Percentiles rank a stretch among this genome's conserved stretches.
Conservation (phyloP, 345 rosid species). For the Populus alba region DNA sequence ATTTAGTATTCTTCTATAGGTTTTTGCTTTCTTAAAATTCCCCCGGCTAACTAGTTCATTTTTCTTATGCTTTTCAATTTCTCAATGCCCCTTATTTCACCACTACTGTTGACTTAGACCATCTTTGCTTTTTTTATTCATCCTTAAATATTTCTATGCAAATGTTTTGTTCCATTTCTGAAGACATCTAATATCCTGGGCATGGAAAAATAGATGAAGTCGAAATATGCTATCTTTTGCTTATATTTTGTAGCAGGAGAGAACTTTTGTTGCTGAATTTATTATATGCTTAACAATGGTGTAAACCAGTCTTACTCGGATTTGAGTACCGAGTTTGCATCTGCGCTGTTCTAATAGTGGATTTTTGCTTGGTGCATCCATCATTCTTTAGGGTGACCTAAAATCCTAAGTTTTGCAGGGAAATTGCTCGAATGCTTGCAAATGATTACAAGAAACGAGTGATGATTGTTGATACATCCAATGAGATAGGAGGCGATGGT, state of each 20-base stretch:
- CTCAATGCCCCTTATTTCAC: not conserved
- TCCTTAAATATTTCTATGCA: not conserved
- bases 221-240: too few species aligned
- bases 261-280: too few species aligned
- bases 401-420: conserved; percentile 46
- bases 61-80: not conserved
- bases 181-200: not conserved
- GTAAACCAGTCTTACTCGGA: not conserved
- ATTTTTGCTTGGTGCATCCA: not conserved
- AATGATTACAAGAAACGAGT: conserved; percentile 82
- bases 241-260: too few species aligned
- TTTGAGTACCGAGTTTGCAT: not conserved
- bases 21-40: not conserved
- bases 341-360: not conserved
- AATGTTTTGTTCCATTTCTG: not conserved
- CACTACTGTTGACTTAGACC: too few species aligned
- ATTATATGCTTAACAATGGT: too few species aligned
- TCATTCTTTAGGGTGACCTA: not conserved
- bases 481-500: conserved; percentile 98
- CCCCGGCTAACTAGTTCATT: not conserved
- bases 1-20: not conserved
- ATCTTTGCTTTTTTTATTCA: not conserved
- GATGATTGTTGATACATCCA: conserved; percentile 91
- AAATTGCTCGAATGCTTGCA: conserved; percentile 87
- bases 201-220: too few species aligned